A percentile compares a stretch with the other conserved stretches of the same genome.
Evolutionary conservation across 2,329 filamentous ascomycete species (phyloP).

Genomic region (Penicillium sp.): DNA sequence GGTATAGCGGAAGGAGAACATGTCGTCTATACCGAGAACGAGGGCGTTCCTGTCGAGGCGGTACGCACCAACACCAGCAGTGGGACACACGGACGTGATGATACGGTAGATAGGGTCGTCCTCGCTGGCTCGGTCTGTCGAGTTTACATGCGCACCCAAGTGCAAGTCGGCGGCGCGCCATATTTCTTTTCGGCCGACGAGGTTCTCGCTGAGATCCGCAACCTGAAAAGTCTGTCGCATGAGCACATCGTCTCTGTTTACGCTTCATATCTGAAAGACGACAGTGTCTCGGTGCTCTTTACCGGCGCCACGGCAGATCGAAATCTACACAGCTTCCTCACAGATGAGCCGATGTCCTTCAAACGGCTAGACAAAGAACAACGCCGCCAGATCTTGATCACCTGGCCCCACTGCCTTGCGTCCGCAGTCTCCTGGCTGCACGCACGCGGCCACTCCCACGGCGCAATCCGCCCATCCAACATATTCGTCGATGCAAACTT

Average conservation of each 20-base stretch:
- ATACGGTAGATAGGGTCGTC: constrained; percentile 34
- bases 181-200: constrained; percentile 35
- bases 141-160: constrained; percentile 32
- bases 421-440: constrained; percentile 52
- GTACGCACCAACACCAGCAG: constrained; percentile 35
- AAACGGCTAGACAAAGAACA: constrained; percentile 36
- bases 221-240: constrained; percentile 34
- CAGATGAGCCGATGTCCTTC: constrained; percentile 36
- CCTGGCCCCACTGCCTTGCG: constrained; percentile 44
- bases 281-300: constrained; percentile 38
- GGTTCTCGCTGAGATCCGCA: constrained; percentile 34
- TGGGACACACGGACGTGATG: constrained; percentile 27
- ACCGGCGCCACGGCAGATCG: constrained; percentile 34
- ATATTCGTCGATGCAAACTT: constrained; percentile 51
- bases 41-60: constrained; percentile 52
- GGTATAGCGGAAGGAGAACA: constrained; percentile 49
- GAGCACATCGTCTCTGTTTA: constrained; percentile 39
- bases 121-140: constrained; percentile 31
- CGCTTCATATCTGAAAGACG: constrained; percentile 38
- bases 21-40: constrained; percentile 51
- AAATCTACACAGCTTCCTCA: constrained; percentile 37
- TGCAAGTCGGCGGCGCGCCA: constrained; percentile 31
- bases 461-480: constrained; percentile 52
- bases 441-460: constrained; percentile 47
- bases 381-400: constrained; percentile 36